Evolutionary conservation across 352 stramenopile genomes (phyloP).

Genomic region (Pythium pyrilobum): DNA sequence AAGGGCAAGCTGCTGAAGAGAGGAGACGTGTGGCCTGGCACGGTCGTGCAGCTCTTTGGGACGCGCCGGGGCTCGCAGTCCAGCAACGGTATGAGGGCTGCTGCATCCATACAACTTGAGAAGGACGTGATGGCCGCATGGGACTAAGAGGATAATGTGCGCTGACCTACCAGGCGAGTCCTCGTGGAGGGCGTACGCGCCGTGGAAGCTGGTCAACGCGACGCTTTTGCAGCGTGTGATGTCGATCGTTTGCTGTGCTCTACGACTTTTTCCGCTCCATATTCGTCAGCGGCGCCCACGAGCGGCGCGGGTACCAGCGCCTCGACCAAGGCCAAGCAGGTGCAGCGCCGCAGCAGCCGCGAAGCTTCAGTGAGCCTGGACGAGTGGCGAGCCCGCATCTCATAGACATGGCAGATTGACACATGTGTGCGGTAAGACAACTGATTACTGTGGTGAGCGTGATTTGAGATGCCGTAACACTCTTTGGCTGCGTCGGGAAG

Average conservation of each 20-base stretch:
- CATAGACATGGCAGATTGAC: slow-evolving; percentile 31
- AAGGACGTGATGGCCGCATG: neutral
- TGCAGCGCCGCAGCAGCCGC: neutral
- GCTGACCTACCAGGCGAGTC: too few relatives aligned
- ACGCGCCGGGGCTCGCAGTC: slow-evolving; percentile 34
- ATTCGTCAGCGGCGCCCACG: slow-evolving; percentile 33
- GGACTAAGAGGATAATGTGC: too few relatives aligned
- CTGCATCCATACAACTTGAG: too few relatives aligned
- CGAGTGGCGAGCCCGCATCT: slow-evolving; percentile 42
- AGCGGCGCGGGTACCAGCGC: slow-evolving; percentile 41
- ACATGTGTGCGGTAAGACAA: too few relatives aligned
- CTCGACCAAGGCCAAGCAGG: slow-evolving; percentile 19
- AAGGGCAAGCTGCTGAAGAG: slow-evolving; percentile 79
- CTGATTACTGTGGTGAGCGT: too few relatives aligned
- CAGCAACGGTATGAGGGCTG: neutral
- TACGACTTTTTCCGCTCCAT: slow-evolving; percentile 70
- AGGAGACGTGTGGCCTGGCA: slow-evolving; percentile 74
- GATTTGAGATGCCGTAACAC: too few relatives aligned
- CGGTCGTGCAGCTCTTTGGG: slow-evolving; percentile 79
- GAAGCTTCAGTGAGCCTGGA: slow-evolving; percentile 54
- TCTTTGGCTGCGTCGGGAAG: too few relatives aligned
- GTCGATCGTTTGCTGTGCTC: slow-evolving; percentile 62
- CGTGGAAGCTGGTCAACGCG: slow-evolving; percentile 26
- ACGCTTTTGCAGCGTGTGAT: slow-evolving; percentile 25
- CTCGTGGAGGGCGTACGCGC: slow-evolving; percentile 22